Evolutionary conservation across 2,329 filamentous ascomycete species (phyloP).

Genomic region (Talaromyces sp.): DNA sequence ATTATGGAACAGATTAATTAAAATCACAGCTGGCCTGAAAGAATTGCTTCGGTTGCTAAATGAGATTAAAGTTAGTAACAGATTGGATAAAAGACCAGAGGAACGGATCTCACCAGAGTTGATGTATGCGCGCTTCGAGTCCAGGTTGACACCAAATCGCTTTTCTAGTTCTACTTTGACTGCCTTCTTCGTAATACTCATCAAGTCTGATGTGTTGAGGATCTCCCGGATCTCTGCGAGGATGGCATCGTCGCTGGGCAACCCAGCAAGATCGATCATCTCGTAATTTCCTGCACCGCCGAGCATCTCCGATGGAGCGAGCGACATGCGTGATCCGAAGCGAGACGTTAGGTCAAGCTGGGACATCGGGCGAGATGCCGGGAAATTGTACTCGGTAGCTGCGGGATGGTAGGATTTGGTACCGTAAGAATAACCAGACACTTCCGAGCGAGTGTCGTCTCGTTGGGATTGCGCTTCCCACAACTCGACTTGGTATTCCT

Average conservation of each 20-base stretch:
- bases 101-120: conserved; percentile 66
- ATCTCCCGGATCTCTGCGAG: conserved; percentile 94
- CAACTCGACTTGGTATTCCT: conserved; percentile 95
- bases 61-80: conserved; percentile 1
- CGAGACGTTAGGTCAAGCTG: conserved; percentile 51
- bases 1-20: neutral
- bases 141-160: conserved; percentile 79
- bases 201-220: conserved; percentile 82
- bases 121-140: conserved; percentile 87
- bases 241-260: conserved; percentile 84
- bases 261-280: conserved; percentile 64
- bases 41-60: conserved; percentile 69
- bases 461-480: conserved; percentile 91
- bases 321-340: conserved; percentile 65
- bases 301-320: conserved; percentile 67
- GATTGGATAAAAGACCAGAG: conserved; percentile 20
- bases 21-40: conserved; percentile 65
- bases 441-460: conserved; percentile 70
- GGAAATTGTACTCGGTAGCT: conserved; percentile 66
- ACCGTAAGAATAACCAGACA: conserved; percentile 90
- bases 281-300: conserved; percentile 60
- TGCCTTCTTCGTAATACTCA: conserved; percentile 98
- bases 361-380: conserved; percentile 55
- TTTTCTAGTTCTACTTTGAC: conserved; percentile 90
- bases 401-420: conserved; percentile 67